Evolutionary conservation across 495 filamentous ascomycete genomes (phyloP).

Genomic region (Hypoxylon rickii): DNA sequence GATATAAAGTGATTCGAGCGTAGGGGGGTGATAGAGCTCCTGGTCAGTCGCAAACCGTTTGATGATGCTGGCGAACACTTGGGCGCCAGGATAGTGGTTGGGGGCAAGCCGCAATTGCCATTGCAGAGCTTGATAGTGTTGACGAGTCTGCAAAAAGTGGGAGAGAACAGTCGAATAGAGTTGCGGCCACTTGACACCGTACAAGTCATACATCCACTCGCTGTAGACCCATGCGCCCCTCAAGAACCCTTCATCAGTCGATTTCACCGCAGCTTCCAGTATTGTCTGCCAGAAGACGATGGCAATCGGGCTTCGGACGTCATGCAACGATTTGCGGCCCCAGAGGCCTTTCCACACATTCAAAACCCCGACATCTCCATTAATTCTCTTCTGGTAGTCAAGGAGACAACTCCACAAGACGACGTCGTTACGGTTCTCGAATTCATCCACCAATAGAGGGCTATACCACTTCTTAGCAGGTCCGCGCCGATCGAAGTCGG

Average conservation of each 20-base stretch:
- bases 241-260: conserved; percentile 46
- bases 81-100: conserved; percentile 38
- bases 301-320: conserved; percentile 34
- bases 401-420: conserved; percentile 69
- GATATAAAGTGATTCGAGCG: conserved; percentile 51
- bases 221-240: conserved; percentile 60
- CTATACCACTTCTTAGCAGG: conserved; percentile 37
- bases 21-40: conserved; percentile 31
- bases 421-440: conserved; percentile 54
- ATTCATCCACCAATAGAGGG: conserved; percentile 59
- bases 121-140: conserved; percentile 37
- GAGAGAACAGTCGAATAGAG: conserved; percentile 42
- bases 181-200: conserved; percentile 55
- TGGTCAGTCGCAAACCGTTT: conserved; percentile 38
- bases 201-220: conserved; percentile 50
- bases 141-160: conserved; percentile 40
- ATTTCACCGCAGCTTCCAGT: conserved; percentile 47
- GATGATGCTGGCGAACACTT: conserved; percentile 38
- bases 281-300: conserved; percentile 66
- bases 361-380: conserved; percentile 61
- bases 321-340: conserved; percentile 35
- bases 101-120: conserved; percentile 46
- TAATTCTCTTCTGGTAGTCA: conserved; percentile 60
- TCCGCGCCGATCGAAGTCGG: conserved; percentile 49
- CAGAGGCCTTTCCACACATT: conserved; percentile 41